A percentile compares a stretch with the other conserved stretches of the same genome.
Conservation (phyloP, 768 basidiomycete genomes). For the Auricularia sp. region DNA sequence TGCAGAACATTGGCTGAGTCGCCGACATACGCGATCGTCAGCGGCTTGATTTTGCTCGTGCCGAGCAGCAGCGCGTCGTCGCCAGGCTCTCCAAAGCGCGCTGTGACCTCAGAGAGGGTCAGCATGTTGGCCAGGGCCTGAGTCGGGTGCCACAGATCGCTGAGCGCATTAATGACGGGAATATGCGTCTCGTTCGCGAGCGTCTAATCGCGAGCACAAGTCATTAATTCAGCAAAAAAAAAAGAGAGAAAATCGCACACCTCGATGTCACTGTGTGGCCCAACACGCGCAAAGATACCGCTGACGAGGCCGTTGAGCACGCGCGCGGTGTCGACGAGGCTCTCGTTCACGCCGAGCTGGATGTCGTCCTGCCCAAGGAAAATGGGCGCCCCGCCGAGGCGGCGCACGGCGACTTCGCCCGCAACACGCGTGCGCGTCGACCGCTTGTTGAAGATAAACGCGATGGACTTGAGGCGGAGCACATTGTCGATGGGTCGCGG, state of each 20-base stretch:
- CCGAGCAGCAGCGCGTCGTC: slow-evolving; percentile 10
- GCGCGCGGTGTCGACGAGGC: slow-evolving; percentile 67
- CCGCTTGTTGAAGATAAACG: slow-evolving; percentile 86
- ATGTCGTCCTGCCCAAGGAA: slow-evolving; percentile 88
- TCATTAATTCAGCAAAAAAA: background rate
- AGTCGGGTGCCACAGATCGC: slow-evolving; percentile 92
- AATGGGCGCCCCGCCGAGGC: slow-evolving; percentile 82
- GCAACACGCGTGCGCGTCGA: slow-evolving; percentile 87
- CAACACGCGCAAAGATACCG: slow-evolving; percentile 94
- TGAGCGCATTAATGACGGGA: slow-evolving; percentile 93
- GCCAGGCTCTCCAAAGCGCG: slow-evolving; percentile 35
- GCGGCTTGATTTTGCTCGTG: slow-evolving; percentile 29
- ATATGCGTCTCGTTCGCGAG: slow-evolving; percentile 83
- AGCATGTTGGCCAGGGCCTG: slow-evolving; percentile 90
- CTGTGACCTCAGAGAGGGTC: slow-evolving; percentile 71
- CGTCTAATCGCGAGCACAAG: slow-evolving; percentile 41
- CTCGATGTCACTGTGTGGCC: slow-evolving; percentile 87
- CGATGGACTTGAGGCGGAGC: slow-evolving; percentile 74
- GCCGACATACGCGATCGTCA: slow-evolving; percentile 89
- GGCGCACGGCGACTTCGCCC: slow-evolving; percentile 67
- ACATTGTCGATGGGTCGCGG: background rate
- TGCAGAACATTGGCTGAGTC: slow-evolving; percentile 93
- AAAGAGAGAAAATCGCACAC: slow-evolving; percentile 32
- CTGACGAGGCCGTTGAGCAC: slow-evolving; percentile 94
- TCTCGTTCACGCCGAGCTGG: slow-evolving; percentile 94